Conservation (phyloP, 2,329 filamentous ascomycete genomes). For the Fusarium ramigenum region DNA sequence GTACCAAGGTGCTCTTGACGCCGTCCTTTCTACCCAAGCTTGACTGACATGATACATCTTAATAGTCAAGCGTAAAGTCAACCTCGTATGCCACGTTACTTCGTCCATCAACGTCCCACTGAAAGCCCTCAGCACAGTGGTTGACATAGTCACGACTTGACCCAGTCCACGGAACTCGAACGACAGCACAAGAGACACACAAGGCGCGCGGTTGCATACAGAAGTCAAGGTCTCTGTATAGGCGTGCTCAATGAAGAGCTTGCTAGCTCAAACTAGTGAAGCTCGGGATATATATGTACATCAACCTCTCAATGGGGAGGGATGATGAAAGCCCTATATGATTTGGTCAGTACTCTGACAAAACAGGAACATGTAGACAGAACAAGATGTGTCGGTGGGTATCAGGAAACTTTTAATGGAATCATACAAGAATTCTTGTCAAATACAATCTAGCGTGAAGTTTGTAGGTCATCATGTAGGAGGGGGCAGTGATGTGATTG, state of each 20-base stretch:
- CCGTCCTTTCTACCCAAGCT: fast-evolving
- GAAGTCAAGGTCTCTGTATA: not conserved
- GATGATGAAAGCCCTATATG: not conserved
- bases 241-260: fast-evolving
- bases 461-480: constrained; percentile 51
- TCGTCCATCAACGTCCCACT: fast-evolving
- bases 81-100: fast-evolving
- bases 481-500: not conserved
- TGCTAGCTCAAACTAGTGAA: fast-evolving
- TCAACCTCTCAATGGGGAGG: not conserved
- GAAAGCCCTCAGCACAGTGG: too few species aligned
- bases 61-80: fast-evolving
- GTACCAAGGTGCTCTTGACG: too few species aligned
- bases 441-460: constrained; percentile 60
- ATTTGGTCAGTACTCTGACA: constrained; percentile 16
- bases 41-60: not conserved
- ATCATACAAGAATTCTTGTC: constrained; percentile 52
- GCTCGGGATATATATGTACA: not conserved
- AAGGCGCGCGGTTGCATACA: fast-evolving
- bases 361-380: not conserved
- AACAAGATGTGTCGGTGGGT: not conserved
- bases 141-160: fast-evolving
- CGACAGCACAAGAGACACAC: not conserved
- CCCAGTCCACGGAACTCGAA: not conserved
- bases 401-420: constrained; percentile 48